A percentile compares a stretch with the other conserved stretches of the same genome.
Evolutionary conservation across 208 protist species (phyloP).

Genomic region (Crithidia sp.): DNA sequence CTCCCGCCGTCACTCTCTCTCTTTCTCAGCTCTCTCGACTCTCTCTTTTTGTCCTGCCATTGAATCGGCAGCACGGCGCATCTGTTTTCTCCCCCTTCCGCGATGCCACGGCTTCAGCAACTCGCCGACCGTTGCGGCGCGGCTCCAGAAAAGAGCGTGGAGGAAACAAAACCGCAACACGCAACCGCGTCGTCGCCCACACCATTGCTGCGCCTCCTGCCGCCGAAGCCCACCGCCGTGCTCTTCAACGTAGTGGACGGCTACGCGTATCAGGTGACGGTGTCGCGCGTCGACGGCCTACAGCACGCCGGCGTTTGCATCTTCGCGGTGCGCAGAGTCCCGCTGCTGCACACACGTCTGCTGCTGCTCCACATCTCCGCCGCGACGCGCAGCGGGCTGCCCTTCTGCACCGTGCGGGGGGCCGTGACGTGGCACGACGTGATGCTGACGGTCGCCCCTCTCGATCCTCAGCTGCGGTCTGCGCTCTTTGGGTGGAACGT

Average conservation of each 20-base stretch:
- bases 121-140: constrained; percentile 3
- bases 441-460: constrained; percentile 16
- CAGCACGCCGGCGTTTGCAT: constrained; percentile 6
- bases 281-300: neutral
- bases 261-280: constrained; percentile 23
- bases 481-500: constrained; percentile 22
- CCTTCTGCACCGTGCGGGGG: constrained; percentile 20
- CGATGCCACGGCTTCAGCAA: constrained; percentile 28
- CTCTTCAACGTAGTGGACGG: constrained; percentile 27
- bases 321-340: constrained; percentile 26
- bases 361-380: constrained; percentile 19
- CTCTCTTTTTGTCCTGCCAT: neutral
- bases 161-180: neutral
- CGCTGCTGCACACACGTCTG: neutral
- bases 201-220: neutral
- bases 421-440: constrained; percentile 35
- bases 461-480: neutral
- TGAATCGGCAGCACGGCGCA: neutral
- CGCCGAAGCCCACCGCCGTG: constrained; percentile 19
- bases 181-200: neutral
- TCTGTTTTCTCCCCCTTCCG: neutral
- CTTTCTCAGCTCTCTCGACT: neutral
- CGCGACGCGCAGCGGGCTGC: constrained; percentile 8
- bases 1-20: neutral
- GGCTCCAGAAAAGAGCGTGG: neutral